These are phyloP conservation scores for Graphilbum sp. DNA, from an alignment of 2,329 filamentous ascomycete species.

Conservation along the genomic window DNA sequence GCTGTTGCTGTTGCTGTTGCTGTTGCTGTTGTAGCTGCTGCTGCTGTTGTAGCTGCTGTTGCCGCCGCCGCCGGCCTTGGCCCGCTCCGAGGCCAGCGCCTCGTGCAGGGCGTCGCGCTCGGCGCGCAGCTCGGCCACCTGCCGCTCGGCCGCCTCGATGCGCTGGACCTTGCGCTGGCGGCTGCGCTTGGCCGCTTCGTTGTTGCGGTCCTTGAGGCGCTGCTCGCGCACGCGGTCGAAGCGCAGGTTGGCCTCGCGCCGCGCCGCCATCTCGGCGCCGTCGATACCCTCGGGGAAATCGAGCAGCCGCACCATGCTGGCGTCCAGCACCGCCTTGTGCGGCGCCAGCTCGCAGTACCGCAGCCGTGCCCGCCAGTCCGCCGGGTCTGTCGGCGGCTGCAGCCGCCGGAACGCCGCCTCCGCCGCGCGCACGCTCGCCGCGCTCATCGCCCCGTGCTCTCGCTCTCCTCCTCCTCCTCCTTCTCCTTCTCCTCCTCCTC, in stretches of 20 bases:
- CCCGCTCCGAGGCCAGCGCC: constrained; percentile 1
- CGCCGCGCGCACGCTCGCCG: too few relatives aligned
- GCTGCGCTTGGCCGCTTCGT: constrained; percentile 11
- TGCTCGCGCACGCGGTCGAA: constrained; percentile 10
- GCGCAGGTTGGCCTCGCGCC: constrained; percentile 9
- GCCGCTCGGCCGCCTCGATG: constrained; percentile 8
- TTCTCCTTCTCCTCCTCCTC: neutral
- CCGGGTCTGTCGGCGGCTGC: constrained; percentile 2
- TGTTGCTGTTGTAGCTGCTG: too few relatives aligned
- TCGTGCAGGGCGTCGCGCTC: constrained; percentile 1
- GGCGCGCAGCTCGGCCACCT: constrained; percentile 1
- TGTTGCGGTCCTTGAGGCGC: constrained; percentile 12
- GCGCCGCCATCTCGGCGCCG: constrained; percentile 5
- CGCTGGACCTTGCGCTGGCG: constrained; percentile 10
- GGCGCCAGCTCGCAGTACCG: constrained; percentile 8
- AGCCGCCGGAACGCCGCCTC: too few relatives aligned
- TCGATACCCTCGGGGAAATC: constrained; percentile 7
- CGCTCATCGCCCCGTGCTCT: too few relatives aligned
- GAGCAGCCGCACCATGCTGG: constrained; percentile 8
- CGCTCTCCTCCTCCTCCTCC: too few relatives aligned
- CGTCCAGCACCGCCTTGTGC: constrained; percentile 7
- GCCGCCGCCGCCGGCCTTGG: neutral
- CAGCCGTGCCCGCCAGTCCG: constrained; percentile 10
- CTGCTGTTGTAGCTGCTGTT: too few relatives aligned
- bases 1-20: too few relatives aligned